phyloP scores from a whole-genome alignment of 2,329 filamentous ascomycete species.

The Xylariaceae sp. region DNA sequence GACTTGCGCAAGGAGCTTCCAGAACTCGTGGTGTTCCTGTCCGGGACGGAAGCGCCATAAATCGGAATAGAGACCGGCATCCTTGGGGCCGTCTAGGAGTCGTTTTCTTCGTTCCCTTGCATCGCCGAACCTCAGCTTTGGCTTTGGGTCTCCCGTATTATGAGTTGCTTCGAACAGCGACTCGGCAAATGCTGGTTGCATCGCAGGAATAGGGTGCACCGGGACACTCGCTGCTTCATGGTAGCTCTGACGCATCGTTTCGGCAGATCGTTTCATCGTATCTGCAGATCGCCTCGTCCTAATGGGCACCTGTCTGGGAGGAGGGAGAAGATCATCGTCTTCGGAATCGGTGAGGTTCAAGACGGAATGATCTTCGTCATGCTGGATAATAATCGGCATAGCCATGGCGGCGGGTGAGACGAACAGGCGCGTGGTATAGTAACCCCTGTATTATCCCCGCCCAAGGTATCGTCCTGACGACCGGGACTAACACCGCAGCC shows the following conservation, averaged over 20 bases:
- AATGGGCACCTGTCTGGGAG: slow-evolving; percentile 17
- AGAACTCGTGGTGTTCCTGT: slow-evolving; percentile 78
- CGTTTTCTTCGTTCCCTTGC: slow-evolving; percentile 59
- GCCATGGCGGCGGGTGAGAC: slow-evolving; percentile 24
- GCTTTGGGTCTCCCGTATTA: slow-evolving; percentile 42
- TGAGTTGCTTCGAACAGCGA: slow-evolving; percentile 67
- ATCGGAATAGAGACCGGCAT: slow-evolving; percentile 65
- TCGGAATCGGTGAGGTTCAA: slow-evolving; percentile 31
- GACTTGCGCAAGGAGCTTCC: slow-evolving; percentile 87
- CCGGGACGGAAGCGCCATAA: slow-evolving; percentile 71
- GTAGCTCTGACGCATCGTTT: slow-evolving; percentile 28
- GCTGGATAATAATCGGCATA: slow-evolving; percentile 27
- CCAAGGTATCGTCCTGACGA: neutral
- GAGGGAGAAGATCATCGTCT: slow-evolving; percentile 27
- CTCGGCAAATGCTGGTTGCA: slow-evolving; percentile 80
- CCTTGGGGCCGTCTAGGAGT: slow-evolving; percentile 62
- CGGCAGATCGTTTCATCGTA: slow-evolving; percentile 22
- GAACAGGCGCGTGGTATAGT: neutral
- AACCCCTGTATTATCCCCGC: slow-evolving; percentile 2
- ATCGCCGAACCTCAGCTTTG: slow-evolving; percentile 49
- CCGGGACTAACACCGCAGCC: neutral
- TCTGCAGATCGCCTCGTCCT: slow-evolving; percentile 21
- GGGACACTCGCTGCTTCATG: slow-evolving; percentile 35
- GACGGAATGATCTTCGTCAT: slow-evolving; percentile 30
- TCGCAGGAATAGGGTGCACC: slow-evolving; percentile 64